Evolutionary conservation across 2,329 filamentous ascomycete species (phyloP), one percentile per base, ranked within the genome.

Genomic region (Anthostomella pinea): DNA sequence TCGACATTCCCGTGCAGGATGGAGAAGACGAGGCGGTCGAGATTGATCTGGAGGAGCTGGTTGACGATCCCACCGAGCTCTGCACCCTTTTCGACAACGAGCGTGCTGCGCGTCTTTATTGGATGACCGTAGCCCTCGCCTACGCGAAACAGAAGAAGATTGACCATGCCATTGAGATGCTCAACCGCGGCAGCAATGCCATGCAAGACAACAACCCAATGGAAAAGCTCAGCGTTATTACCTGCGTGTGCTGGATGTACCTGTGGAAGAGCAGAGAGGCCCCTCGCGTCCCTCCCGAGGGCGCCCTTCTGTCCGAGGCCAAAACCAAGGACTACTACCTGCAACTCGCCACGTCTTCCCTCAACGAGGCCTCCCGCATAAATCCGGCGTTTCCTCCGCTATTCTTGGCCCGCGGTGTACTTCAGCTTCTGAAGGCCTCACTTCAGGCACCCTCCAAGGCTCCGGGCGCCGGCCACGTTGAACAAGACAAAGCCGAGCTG

Each of bases 51-150:
- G 85, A 90, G 59, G 87, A 91, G 48, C 81, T 96, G 24, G 79
- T 90, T 43, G 93, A 97, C 61, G 93, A 97, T 59, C 87, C 88
- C 14, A 95, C 87, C 30, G 93, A 98, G 68, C 77, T 98, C 5
- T 98, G 93, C 63, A 93, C 87, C 19, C 76, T 98, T 33, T 81
- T 98, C 46, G 91, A 98, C 67, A 95, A 93, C 57, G 94, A 98
- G 64, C 82, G 84, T 56, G 90, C 89, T 11, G 85, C 87, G 23
- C 89, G 91, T 55, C 87, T 83, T 34, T 94, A 94, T 52, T 98
- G 94, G 94, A 91, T 98, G 73, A 91, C 88, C n/a, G 93, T 97
- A 49, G 87, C 94, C 26, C 75, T 97, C 41, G 91, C 91, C 30
- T 98, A 98, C 59, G 91, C 93, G 25, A 98, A 97, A 68, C 88